A percentile compares a stretch with the other conserved stretches of the same genome.
Evolutionary conservation across 768 basidiomycete genomes (phyloP).

Genomic region (Naganishia vaughanmartiniae): DNA sequence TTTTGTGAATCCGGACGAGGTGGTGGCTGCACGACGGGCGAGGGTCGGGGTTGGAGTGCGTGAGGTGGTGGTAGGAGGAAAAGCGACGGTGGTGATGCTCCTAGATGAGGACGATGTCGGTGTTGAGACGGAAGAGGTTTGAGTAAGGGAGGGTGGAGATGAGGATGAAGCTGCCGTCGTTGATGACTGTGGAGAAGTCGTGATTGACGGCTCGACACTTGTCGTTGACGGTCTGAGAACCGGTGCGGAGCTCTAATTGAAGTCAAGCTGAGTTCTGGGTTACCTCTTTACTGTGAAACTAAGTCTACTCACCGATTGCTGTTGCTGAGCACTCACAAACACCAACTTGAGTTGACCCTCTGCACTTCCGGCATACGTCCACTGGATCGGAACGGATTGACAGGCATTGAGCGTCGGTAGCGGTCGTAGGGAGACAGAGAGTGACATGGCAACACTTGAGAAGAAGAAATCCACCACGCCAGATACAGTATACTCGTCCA

Average conservation of each 20-base stretch:
- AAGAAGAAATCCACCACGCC: not conserved
- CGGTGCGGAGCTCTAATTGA: not conserved
- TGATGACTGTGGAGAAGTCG: not conserved
- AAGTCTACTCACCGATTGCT: conserved; percentile 7
- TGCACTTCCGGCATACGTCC: conserved; percentile 7
- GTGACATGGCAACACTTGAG: not conserved
- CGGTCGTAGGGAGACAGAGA: conserved; percentile 13
- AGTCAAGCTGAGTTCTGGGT: not conserved
- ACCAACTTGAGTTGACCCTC: conserved; percentile 5
- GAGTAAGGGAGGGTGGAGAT: not conserved
- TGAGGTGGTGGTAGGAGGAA: not conserved
- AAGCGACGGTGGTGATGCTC: no score
- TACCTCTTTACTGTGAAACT: not conserved
- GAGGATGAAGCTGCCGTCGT: not conserved
- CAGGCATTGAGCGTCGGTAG: conserved; percentile 9
- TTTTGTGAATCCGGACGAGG: not conserved
- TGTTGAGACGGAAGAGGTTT: not conserved
- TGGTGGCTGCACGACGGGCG: conserved; percentile 3
- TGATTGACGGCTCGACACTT: not conserved
- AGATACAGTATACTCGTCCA: not conserved
- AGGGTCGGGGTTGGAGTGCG: not conserved
- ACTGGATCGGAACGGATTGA: conserved; percentile 11
- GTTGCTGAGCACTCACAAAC: not conserved
- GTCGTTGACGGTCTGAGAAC: not conserved
- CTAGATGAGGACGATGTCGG: not conserved